Conservation (phyloP, 257 asterid species). For the Petrea volubilis region DNA sequence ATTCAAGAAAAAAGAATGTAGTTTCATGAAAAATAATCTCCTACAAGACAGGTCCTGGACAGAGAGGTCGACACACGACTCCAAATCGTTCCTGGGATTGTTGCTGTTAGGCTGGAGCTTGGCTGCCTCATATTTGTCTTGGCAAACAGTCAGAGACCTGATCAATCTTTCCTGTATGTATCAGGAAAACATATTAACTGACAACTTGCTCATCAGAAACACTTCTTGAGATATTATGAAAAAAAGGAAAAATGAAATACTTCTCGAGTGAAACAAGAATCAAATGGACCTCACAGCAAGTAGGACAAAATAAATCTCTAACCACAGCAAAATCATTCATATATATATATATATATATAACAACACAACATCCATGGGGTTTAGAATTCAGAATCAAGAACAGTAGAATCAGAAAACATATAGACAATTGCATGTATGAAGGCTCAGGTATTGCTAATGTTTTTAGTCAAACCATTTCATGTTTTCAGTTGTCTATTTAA, state of each 20-base stretch:
- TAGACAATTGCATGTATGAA: no score
- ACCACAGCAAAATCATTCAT: background rate
- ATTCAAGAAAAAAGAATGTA: no score
- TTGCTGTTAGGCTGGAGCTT: slow-evolving; percentile 52
- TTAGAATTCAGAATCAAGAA: background rate
- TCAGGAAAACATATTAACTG: background rate
- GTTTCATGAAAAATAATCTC: no score
- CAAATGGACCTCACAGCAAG: background rate
- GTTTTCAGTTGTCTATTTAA: background rate
- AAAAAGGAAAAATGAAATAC: no score
- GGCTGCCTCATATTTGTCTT: slow-evolving; percentile 77
- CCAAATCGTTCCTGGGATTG: slow-evolving; percentile 46
- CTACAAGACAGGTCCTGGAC: no score
- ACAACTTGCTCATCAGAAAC: background rate
- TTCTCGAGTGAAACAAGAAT: background rate
- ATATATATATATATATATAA: background rate
- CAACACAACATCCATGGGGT: background rate
- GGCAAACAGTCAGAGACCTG: slow-evolving; percentile 80
- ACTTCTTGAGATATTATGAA: no score
- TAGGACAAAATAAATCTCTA: background rate
- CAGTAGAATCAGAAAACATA: no score
- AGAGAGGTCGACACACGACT: slow-evolving; percentile 75
- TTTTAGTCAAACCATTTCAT: background rate
- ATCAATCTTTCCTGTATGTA: slow-evolving; percentile 63
- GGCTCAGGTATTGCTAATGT: no score